phyloP scores from a whole-genome alignment of 495 filamentous ascomycete species.

The Podospora pseudopauciseta region DNA sequence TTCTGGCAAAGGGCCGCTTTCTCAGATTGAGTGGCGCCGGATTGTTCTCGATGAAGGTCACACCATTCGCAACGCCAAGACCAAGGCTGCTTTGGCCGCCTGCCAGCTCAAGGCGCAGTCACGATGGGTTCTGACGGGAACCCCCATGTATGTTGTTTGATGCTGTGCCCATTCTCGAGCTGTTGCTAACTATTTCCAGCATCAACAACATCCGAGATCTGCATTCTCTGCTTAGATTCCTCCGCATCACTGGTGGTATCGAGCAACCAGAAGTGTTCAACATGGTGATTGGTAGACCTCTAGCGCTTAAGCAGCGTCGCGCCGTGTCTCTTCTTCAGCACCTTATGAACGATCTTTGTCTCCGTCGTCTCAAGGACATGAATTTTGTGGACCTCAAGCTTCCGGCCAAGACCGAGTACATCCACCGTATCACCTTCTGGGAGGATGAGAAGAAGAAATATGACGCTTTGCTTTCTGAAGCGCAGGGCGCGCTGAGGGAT shows the following conservation, averaged over 20 bases:
- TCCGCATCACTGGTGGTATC: constrained; percentile 73
- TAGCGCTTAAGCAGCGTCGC: constrained; percentile 51
- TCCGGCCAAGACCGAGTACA: constrained; percentile 72
- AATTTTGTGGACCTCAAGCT: constrained; percentile 79
- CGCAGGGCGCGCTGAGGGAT: constrained; percentile 63
- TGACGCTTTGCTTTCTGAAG: constrained; percentile 69
- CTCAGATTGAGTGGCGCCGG: constrained; percentile 71
- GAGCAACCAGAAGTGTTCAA: constrained; percentile 74
- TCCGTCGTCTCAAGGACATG: constrained; percentile 87
- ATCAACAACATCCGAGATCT: constrained; percentile 79
- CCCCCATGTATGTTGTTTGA: constrained; percentile 55
- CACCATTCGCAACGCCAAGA: constrained; percentile 72
- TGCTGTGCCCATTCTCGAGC: background rate
- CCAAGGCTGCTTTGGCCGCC: constrained; percentile 67
- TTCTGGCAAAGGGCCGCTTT: constrained; percentile 46
- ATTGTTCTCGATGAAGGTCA: constrained; percentile 89
- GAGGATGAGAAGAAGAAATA: constrained; percentile 77
- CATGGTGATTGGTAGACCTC: constrained; percentile 65
- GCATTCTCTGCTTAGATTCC: constrained; percentile 75
- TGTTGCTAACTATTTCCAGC: constrained; percentile 23
- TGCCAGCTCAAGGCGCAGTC: constrained; percentile 63
- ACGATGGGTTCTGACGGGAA: constrained; percentile 81
- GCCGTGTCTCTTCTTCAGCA: constrained; percentile 65
- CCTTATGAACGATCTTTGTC: constrained; percentile 76
- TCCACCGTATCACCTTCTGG: constrained; percentile 74